Conservation (phyloP, 352 stramenopile genomes). For the Pythium myriotylum region DNA sequence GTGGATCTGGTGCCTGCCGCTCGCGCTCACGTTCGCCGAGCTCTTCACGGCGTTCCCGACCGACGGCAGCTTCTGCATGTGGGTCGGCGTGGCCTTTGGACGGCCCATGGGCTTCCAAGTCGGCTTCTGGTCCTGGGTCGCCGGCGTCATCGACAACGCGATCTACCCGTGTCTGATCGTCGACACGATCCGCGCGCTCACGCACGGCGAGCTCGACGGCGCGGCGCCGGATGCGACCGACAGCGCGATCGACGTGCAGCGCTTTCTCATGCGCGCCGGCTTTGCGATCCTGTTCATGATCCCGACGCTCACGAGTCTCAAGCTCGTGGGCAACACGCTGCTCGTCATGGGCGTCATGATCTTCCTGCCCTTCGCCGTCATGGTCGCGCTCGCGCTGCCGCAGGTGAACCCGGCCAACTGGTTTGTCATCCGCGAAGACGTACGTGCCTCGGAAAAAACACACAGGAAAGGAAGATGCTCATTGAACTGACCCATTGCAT, state of each 20-base stretch:
- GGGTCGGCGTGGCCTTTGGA: slow-evolving; percentile 74
- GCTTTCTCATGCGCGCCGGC: too few species aligned
- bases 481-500: too few species aligned
- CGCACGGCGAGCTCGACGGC: too few species aligned
- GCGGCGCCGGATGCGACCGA: slow-evolving; percentile 45
- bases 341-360: slow-evolving; percentile 86
- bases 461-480: too few species aligned
- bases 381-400: slow-evolving; percentile 66
- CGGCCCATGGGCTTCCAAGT: slow-evolving; percentile 84
- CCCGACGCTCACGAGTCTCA: slow-evolving; percentile 77
- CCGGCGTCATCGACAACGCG: slow-evolving; percentile 78
- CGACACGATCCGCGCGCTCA: too few species aligned
- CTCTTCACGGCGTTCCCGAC: slow-evolving; percentile 72
- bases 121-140: slow-evolving; percentile 84
- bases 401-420: slow-evolving; percentile 63
- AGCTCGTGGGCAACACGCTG: slow-evolving; percentile 87
- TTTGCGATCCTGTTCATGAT: slow-evolving; percentile 63
- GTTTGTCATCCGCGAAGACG: slow-evolving; percentile 60
- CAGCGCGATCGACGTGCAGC: too few species aligned
- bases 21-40: slow-evolving; percentile 71
- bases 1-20: slow-evolving; percentile 67
- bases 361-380: slow-evolving; percentile 91
- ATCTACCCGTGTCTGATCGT: slow-evolving; percentile 83
- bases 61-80: slow-evolving; percentile 75
- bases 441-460: too few species aligned